phyloP scores from a whole-genome alignment of 208 protist genomes.

The Naegleria lovaniensis region DNA sequence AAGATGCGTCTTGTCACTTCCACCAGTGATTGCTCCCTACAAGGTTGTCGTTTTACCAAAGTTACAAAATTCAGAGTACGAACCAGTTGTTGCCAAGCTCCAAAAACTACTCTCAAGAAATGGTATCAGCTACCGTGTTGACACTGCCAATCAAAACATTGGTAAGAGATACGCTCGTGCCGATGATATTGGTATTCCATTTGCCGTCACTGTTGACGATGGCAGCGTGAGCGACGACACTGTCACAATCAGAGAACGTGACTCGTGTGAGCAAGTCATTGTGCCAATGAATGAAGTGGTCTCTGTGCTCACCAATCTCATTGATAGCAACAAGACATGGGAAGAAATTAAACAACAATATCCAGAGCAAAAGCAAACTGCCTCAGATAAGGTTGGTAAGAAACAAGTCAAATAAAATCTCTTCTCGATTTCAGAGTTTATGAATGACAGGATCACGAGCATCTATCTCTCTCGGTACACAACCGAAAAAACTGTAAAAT shows the following conservation, averaged over 20 bases:
- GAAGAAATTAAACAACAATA: slow-evolving; percentile 1
- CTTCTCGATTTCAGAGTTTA: too few species aligned
- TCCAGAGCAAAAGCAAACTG: slow-evolving; percentile 28
- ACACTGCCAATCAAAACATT: background rate
- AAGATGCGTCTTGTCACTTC: slow-evolving; percentile 75
- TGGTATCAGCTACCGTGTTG: background rate
- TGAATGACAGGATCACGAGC: too few species aligned
- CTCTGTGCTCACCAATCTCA: slow-evolving; percentile 59
- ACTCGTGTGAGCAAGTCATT: slow-evolving; percentile 62
- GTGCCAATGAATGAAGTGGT: slow-evolving; percentile 56
- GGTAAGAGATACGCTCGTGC: slow-evolving; percentile 66
- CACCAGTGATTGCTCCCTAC: slow-evolving; percentile 74
- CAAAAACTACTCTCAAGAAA: background rate
- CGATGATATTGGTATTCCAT: slow-evolving; percentile 83
- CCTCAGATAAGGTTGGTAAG: slow-evolving; percentile 26
- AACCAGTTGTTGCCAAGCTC: slow-evolving; percentile 36
- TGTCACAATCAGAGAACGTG: slow-evolving; percentile 75
- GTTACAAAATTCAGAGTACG: slow-evolving; percentile 32
- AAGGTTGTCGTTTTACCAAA: slow-evolving; percentile 70
- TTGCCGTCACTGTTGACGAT: slow-evolving; percentile 73
- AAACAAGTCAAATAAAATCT: slow-evolving; percentile 4
- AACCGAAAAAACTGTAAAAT: too few species aligned
- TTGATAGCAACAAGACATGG: slow-evolving; percentile 31
- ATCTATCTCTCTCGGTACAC: too few species aligned
- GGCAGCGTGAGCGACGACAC: slow-evolving; percentile 51